A percentile compares a stretch with the other conserved stretches of the same genome.
Conservation (phyloP, 768 basidiomycete genomes). For the Lactifluus piperatus region DNA sequence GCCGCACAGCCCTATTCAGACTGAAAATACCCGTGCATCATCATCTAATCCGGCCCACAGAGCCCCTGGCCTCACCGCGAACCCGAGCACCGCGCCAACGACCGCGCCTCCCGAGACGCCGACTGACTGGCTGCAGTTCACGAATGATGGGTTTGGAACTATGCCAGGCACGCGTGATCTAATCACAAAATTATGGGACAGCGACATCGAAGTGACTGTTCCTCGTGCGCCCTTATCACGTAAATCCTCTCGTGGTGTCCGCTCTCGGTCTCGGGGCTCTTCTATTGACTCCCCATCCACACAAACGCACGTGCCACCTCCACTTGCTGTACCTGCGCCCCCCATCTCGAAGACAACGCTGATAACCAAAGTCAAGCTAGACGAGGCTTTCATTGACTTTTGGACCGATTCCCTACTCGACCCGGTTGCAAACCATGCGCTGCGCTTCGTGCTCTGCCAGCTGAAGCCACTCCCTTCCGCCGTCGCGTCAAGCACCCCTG, state of each 20-base stretch:
- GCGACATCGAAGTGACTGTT: conserved; percentile 47
- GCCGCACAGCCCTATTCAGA: neutral
- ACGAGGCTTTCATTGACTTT: conserved; percentile 79
- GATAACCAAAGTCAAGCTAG: conserved; percentile 47
- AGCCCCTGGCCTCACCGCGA: conserved; percentile 20
- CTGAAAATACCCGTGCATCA: conserved; percentile 6
- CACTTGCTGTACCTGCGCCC: neutral
- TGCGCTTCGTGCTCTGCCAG: conserved; percentile 61
- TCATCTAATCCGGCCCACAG: neutral
- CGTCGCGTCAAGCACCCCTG: conserved; percentile 26
- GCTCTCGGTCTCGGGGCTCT: conserved; percentile 21
- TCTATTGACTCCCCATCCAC: conserved; percentile 21
- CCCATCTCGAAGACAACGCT: conserved; percentile 31
- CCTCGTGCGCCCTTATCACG: conserved; percentile 28
- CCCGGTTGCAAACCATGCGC: conserved; percentile 56
- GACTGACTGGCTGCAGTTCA: conserved; percentile 62
- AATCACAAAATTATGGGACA: conserved; percentile 48
- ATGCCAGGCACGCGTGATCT: conserved; percentile 36
- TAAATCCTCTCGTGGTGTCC: conserved; percentile 27
- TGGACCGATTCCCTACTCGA: conserved; percentile 71
- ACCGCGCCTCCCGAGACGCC: conserved; percentile 26
- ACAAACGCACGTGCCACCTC: conserved; percentile 1
- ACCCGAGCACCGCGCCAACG: conserved; percentile 26
- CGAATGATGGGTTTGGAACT: conserved; percentile 49
- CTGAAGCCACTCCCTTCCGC: conserved; percentile 36